phyloP scores from a whole-genome alignment of 257 asterid genomes.

The Plantago major region DNA sequence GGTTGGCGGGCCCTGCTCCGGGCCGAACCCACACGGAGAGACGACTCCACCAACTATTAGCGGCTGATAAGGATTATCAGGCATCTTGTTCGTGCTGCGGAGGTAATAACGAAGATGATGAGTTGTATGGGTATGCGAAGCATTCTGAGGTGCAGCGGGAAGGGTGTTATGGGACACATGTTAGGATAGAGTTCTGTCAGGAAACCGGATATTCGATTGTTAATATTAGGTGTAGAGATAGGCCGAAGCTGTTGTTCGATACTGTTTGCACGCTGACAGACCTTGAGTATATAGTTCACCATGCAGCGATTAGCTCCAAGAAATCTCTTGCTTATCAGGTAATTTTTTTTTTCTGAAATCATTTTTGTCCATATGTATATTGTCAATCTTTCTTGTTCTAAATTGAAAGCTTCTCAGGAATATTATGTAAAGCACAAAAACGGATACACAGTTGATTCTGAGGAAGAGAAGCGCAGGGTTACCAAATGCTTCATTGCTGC shows the following conservation, averaged over 20 bases:
- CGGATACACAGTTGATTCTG: conserved; percentile 45
- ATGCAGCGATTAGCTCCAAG: conserved; percentile 70
- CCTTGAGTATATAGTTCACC: conserved; percentile 60
- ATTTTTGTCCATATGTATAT: not conserved
- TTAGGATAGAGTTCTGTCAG: conserved; percentile 47
- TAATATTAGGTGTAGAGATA: conserved; percentile 58
- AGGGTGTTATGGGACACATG: conserved; percentile 50
- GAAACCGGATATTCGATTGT: conserved; percentile 56
- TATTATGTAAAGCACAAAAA: conserved; percentile 58
- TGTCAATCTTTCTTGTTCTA: not conserved
- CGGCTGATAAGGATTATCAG: conserved; percentile 68
- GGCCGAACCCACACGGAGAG: conserved; percentile 74
- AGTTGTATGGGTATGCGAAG: conserved; percentile 24
- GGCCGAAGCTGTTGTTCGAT: conserved; percentile 73
- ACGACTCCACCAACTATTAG: conserved; percentile 95
- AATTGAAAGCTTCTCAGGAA: conserved; percentile 39
- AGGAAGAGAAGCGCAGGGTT: conserved; percentile 45
- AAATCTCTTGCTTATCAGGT: conserved; percentile 79
- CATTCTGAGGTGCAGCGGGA: conserved; percentile 21
- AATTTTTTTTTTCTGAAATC: not conserved
- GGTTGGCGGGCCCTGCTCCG: conserved; percentile 41
- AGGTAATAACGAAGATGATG: conserved; percentile 33
- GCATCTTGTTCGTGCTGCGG: conserved; percentile 52
- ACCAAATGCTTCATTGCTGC: conserved; percentile 73
- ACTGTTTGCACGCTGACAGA: conserved; percentile 75